Conservation (phyloP, 75 land plant species). For the Ceratopteris richardii region DNA sequence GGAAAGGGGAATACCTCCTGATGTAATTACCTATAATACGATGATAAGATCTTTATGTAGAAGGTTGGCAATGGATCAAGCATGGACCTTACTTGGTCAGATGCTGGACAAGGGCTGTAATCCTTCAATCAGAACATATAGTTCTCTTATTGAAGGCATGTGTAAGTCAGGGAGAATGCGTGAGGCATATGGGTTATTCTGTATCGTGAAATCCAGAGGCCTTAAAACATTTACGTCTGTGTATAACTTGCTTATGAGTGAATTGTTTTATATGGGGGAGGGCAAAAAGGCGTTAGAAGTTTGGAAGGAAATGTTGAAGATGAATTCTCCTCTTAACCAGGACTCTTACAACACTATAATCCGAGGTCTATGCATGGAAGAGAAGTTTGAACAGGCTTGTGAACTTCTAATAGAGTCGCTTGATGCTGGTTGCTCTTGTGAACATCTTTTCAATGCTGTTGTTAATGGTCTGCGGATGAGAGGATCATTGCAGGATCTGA, state of each 20-base stretch:
- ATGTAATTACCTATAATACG: slow-evolving; percentile 37
- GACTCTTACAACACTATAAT: slow-evolving; percentile 54
- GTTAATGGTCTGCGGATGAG: neutral
- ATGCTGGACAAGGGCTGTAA: slow-evolving; percentile 46
- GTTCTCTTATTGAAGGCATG: slow-evolving; percentile 47
- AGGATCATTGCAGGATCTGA: neutral
- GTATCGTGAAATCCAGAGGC: neutral
- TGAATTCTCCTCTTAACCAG: slow-evolving; percentile 29
- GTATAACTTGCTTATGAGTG: neutral
- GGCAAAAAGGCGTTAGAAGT: slow-evolving; percentile 7
- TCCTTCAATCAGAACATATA: slow-evolving; percentile 35
- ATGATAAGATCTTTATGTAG: slow-evolving; percentile 35
- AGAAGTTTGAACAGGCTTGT: neutral
- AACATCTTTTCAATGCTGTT: neutral
- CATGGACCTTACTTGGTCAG: slow-evolving; percentile 33
- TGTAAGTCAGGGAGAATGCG: slow-evolving; percentile 29
- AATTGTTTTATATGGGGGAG: neutral
- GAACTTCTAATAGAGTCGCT: neutral
- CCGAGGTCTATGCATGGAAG: slow-evolving; percentile 36
- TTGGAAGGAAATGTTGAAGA: slow-evolving; percentile 48
- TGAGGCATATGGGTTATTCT: slow-evolving; percentile 14
- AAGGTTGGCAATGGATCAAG: slow-evolving; percentile 16
- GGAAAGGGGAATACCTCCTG: slow-evolving; percentile 29
- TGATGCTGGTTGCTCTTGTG: neutral
- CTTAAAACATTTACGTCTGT: neutral